phyloP scores from a whole-genome alignment of 768 basidiomycete genomes.

The Phylloporus sp. region DNA sequence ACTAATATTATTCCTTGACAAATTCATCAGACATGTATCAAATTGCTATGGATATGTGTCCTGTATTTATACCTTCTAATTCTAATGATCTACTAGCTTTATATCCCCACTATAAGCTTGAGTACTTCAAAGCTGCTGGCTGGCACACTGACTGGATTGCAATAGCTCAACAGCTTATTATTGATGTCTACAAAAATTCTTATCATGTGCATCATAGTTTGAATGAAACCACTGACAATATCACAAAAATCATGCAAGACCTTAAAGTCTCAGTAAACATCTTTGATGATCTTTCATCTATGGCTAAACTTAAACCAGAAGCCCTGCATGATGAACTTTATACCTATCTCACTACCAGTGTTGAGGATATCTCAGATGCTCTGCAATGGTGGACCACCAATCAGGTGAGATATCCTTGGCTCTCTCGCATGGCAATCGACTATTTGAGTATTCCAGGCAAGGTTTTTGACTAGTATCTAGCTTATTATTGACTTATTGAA shows the following conservation, averaged over 20 bases:
- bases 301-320: background rate
- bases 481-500: too few species aligned
- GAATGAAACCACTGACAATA: too few species aligned
- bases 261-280: background rate
- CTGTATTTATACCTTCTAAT: too few species aligned
- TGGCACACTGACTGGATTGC: background rate
- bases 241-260: too few species aligned
- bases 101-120: background rate
- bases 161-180: background rate
- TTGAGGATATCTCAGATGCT: background rate
- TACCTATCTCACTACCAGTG: background rate
- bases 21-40: background rate
- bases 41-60: background rate
- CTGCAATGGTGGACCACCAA: background rate
- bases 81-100: background rate
- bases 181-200: background rate
- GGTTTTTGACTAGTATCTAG: too few species aligned
- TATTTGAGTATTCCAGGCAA: background rate
- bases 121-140: background rate
- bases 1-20: background rate
- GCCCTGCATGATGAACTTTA: background rate
- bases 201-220: too few species aligned
- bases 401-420: too few species aligned
- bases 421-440: too few species aligned
- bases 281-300: background rate